These are phyloP conservation scores for Pseudogymnoascus sp. DNA, from an alignment of 2,329 filamentous ascomycete genomes.

Conservation along the genomic window DNA sequence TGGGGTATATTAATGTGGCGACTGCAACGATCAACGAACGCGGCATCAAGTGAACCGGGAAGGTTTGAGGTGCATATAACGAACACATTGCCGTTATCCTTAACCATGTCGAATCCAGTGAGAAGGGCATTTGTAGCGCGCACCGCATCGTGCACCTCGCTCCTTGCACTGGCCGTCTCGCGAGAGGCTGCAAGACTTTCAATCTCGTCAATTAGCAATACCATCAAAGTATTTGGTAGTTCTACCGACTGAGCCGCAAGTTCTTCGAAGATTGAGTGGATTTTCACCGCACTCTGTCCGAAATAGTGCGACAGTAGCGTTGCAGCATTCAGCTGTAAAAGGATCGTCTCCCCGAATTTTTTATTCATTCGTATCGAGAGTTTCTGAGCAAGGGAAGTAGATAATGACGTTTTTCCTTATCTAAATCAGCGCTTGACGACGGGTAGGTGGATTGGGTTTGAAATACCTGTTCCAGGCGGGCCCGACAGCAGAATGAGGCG, in stretches of 20 bases:
- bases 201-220: slow-evolving; percentile 28
- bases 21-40: slow-evolving; percentile 25
- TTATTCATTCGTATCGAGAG: slow-evolving; percentile 36
- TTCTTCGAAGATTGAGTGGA: slow-evolving; percentile 34
- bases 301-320: slow-evolving; percentile 39
- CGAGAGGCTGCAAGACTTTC: slow-evolving; percentile 26
- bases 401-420: slow-evolving; percentile 69
- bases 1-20: slow-evolving; percentile 14
- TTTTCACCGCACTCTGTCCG: slow-evolving; percentile 37
- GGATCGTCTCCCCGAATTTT: slow-evolving; percentile 28
- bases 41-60: slow-evolving; percentile 21
- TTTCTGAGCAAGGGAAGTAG: slow-evolving; percentile 79
- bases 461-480: slow-evolving; percentile 72
- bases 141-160: slow-evolving; percentile 24
- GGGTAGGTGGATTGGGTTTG: no score
- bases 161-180: slow-evolving; percentile 16
- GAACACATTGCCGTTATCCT: slow-evolving; percentile 20
- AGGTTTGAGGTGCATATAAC: slow-evolving; percentile 27
- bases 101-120: slow-evolving; percentile 23
- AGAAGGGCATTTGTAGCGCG: slow-evolving; percentile 28
- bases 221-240: slow-evolving; percentile 19
- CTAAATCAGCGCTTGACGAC: neutral
- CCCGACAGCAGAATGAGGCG: slow-evolving; percentile 88
- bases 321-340: slow-evolving; percentile 38
- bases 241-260: slow-evolving; percentile 26